These are phyloP conservation scores for Rossbeevera mucosa DNA, from an alignment of 768 basidiomycete species.

Conservation along the genomic window DNA sequence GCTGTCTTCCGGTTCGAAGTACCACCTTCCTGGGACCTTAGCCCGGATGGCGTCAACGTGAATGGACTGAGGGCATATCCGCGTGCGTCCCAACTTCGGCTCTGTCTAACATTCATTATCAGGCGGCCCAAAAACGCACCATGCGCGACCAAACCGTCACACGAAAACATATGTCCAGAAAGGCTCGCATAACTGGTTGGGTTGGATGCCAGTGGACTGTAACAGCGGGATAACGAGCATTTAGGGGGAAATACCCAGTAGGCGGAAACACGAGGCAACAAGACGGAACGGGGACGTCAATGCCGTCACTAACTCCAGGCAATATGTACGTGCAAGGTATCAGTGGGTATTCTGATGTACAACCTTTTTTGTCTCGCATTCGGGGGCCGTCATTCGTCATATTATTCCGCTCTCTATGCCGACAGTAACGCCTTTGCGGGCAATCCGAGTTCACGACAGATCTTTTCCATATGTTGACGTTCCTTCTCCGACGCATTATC, in stretches of 20 bases:
- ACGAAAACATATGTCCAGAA: slow-evolving; percentile 1
- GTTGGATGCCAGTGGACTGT: neutral
- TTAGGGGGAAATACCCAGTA: too few relatives aligned
- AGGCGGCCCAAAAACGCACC: slow-evolving; percentile 15
- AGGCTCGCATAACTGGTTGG: slow-evolving; percentile 9
- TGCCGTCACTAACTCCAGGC: neutral
- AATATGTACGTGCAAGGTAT: neutral
- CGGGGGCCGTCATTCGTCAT: neutral
- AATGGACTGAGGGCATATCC: slow-evolving; percentile 16
- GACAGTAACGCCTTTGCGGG: slow-evolving; percentile 23
- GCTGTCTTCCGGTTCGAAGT: slow-evolving; percentile 15
- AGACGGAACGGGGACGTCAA: neutral
- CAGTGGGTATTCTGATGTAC: neutral
- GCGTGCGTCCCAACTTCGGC: slow-evolving; percentile 11
- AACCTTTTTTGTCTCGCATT: neutral
- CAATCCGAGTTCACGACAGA: slow-evolving; percentile 27
- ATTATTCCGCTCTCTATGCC: slow-evolving; percentile 1
- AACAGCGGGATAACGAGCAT: too few relatives aligned
- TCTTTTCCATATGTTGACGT: slow-evolving; percentile 24
- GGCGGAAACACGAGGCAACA: too few relatives aligned
- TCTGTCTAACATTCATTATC: neutral
- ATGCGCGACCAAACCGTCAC: slow-evolving; percentile 10
- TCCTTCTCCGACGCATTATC: slow-evolving; percentile 26
- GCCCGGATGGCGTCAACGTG: slow-evolving; percentile 18
- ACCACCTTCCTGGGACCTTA: slow-evolving; percentile 11